A percentile compares a stretch with the other conserved stretches of the same genome.
These are phyloP conservation scores for Ophiostoma quercus DNA, from an alignment of 2,329 filamentous ascomycete genomes.

Conservation along the genomic window DNA sequence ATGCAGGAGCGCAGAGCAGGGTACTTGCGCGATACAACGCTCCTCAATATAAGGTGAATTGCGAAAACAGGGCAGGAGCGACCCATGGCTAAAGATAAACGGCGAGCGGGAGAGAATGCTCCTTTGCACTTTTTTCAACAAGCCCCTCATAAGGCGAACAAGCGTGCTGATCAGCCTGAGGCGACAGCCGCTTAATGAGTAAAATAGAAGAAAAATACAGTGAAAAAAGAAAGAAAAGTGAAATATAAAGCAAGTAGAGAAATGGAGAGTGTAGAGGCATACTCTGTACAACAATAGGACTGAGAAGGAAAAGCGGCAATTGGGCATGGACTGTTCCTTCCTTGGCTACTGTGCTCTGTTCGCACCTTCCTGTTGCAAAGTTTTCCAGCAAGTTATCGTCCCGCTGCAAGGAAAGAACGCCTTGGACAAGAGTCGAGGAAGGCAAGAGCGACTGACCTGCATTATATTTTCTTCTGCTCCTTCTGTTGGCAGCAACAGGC, in stretches of 20 bases:
- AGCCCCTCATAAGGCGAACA: constrained; percentile 2
- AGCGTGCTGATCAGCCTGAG: not conserved
- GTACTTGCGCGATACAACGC: constrained; percentile 8
- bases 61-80: constrained; percentile 3
- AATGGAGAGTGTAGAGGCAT: not conserved
- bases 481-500: not conserved
- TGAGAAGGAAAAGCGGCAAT: not conserved
- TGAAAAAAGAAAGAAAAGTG: not conserved
- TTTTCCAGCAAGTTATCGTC: not conserved
- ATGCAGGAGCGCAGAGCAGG: not conserved
- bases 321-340: not conserved
- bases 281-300: not conserved
- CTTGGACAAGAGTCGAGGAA: not conserved
- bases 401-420: not conserved
- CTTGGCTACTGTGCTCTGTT: not conserved
- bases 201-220: not conserved
- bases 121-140: not conserved
- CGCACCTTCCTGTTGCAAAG: not conserved
- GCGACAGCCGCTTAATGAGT: not conserved
- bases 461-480: not conserved
- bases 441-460: not conserved
- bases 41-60: constrained; percentile 5
- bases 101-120: not conserved
- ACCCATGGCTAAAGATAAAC: not conserved
- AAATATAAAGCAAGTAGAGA: not conserved